Base-by-base conservation (phyloP, 1,139 yeast species). In the Nematodospora anomalae region DNA sequence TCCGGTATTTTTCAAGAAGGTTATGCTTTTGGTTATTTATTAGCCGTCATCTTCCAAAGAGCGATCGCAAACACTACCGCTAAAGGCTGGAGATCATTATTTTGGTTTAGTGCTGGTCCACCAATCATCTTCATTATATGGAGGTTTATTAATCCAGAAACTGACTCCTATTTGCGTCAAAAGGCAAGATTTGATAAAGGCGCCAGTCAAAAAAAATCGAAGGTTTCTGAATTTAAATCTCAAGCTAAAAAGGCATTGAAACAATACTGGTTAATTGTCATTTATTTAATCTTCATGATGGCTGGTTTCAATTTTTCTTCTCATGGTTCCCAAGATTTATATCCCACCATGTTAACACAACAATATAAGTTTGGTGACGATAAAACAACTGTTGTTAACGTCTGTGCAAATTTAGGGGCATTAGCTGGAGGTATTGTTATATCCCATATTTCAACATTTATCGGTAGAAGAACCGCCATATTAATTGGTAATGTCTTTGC, bases 401-500 rank as follows among this genome's bases (percentile, higher is more conserved):
- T 62, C 6, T 65, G 64, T 30, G 70, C 70, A 12, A 65, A 64
- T 35, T 52, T 65, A 32, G 71, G 71, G 35, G 71, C 71, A 9
- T 52, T 64, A 28, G 43, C 52, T 37, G 71, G 71, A 12, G 71
- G 71, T 35, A 49, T 62, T 30, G 33, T 62, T 2, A 53, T 62
- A 35, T 67, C 70, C 11, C 71, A 66, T 44, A 33, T 55, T 13
- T 63, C 69, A 5, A 60, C 60, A 9, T 62, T 62, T 37, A 46
- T 64, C 33, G 71, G 71, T 15, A 55, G 71, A 51, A 56, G 71
- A 50, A 44, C 65, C 5, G 44, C 62, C 4, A 57, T 64, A 24
- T 63, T 81, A 30, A 46, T 74, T 38, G 80, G 86, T 47, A 80
- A 87, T 55, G 55, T 84, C 25, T 43, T 76, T 26, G 92, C 94